A percentile compares a stretch with the other conserved stretches of the same genome.
Evolutionary conservation across 2,329 filamentous ascomycete genomes (phyloP).

Genomic region (Paecilomyces fulvus): DNA sequence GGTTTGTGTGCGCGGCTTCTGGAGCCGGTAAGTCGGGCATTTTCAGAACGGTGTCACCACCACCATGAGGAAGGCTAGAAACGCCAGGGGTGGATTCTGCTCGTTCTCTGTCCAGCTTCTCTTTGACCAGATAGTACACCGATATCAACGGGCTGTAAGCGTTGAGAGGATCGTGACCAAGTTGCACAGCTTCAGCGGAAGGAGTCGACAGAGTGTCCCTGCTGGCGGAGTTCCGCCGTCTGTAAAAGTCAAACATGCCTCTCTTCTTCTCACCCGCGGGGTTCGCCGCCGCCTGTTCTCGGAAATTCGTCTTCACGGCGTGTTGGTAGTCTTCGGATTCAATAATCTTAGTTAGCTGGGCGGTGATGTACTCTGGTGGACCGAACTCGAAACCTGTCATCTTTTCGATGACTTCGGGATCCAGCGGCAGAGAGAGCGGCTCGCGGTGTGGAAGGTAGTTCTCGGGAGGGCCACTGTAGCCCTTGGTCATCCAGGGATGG

Average conservation of each 20-base stretch:
- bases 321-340: slow-evolving; percentile 91
- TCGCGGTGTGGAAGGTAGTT: slow-evolving; percentile 80
- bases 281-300: slow-evolving; percentile 54
- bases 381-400: slow-evolving; percentile 99
- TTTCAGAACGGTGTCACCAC: slow-evolving; percentile 49
- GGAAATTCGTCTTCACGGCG: slow-evolving; percentile 62
- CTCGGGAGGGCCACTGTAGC: slow-evolving; percentile 76
- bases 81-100: slow-evolving; percentile 52
- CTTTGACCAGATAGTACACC: slow-evolving; percentile 90
- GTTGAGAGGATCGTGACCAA: slow-evolving; percentile 81
- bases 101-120: slow-evolving; percentile 79
- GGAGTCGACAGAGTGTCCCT: slow-evolving; percentile 74
- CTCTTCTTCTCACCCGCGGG: slow-evolving; percentile 68
- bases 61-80: slow-evolving; percentile 46
- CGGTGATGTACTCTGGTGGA: slow-evolving; percentile 69
- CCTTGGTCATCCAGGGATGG: slow-evolving; percentile 94
- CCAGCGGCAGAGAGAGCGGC: slow-evolving; percentile 75
- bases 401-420: slow-evolving; percentile 72
- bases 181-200: slow-evolving; percentile 75
- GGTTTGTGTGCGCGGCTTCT: slow-evolving; percentile 81
- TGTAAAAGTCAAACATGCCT: slow-evolving; percentile 96
- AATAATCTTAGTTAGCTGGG: slow-evolving; percentile 75
- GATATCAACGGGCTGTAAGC: slow-evolving; percentile 88
- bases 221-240: slow-evolving; percentile 82
- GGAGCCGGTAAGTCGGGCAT: slow-evolving; percentile 72